phyloP scores from a whole-genome alignment of 345 rosid species.

The Eucalyptus tenuipes region DNA sequence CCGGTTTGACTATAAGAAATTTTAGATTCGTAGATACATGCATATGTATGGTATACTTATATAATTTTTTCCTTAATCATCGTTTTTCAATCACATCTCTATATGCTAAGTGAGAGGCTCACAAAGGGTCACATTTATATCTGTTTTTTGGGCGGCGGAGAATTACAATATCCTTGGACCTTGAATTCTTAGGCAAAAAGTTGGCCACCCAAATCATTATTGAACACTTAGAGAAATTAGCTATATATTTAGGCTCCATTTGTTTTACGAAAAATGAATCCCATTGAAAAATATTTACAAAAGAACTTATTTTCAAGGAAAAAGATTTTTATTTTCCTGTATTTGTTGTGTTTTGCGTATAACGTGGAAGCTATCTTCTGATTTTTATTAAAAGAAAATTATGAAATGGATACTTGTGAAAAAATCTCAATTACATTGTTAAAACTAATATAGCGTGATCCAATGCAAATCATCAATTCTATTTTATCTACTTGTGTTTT shows the following conservation, averaged over 20 bases:
- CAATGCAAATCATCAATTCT: not conserved
- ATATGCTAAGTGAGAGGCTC: not conserved
- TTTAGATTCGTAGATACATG: not conserved
- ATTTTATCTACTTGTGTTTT: not conserved
- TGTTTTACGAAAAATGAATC: not conserved
- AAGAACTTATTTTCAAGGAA: not conserved
- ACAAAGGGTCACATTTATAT: not conserved
- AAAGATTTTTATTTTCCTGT: not conserved
- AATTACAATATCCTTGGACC: not conserved
- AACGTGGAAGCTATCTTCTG: not conserved
- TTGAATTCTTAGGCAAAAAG: not conserved
- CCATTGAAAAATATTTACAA: not conserved
- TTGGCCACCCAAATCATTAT: not conserved
- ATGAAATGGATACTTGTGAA: too few relatives aligned
- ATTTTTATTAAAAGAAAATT: too few relatives aligned
- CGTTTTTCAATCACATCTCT: not conserved
- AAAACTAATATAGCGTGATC: not conserved
- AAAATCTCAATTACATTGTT: too few relatives aligned
- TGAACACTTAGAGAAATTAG: not conserved
- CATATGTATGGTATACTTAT: not conserved
- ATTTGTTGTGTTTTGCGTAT: not conserved
- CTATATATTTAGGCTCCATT: not conserved
- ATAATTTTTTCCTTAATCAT: not conserved
- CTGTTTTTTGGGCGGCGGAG: too few relatives aligned
- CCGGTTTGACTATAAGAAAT: not conserved